Evolutionary conservation across 73 alveolate species (phyloP).

Genomic region (Paramecium pentaurelia): DNA sequence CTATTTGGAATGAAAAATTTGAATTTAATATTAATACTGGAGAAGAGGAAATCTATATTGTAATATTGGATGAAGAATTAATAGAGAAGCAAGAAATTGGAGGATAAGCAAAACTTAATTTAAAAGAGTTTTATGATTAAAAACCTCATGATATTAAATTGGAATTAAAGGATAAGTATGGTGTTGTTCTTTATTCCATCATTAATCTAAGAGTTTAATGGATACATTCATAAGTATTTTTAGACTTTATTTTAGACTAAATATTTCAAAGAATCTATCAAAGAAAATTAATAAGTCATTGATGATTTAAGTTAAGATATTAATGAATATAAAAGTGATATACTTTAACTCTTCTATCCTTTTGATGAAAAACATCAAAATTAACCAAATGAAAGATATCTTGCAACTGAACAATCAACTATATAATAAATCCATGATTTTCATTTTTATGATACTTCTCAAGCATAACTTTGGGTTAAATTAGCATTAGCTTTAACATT

Average conservation of each 20-base stretch:
- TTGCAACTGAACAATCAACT: background rate
- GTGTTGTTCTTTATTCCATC: background rate
- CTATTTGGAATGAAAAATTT: slow-evolving; percentile 15
- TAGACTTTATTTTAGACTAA: background rate
- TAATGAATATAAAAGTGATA: slow-evolving; percentile 14
- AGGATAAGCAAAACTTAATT: background rate
- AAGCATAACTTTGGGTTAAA: background rate
- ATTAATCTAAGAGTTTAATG: background rate
- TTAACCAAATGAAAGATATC: background rate
- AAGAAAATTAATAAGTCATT: background rate
- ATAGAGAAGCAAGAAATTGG: slow-evolving; percentile 3
- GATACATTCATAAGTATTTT: background rate
- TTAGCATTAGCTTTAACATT: background rate
- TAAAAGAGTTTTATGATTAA: background rate
- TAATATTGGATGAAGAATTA: slow-evolving; percentile 35
- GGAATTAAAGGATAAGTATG: slow-evolving; percentile 3
- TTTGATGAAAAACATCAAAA: background rate
- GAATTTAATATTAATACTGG: background rate
- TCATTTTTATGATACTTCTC: background rate
- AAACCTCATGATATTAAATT: background rate
- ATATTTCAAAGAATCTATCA: background rate
- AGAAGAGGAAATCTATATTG: background rate
- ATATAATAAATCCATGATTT: background rate
- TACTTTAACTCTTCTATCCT: background rate
- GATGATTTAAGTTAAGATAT: background rate